Conservation (phyloP, 148 eudicot species). For the Rhododendron ferrugineum region DNA sequence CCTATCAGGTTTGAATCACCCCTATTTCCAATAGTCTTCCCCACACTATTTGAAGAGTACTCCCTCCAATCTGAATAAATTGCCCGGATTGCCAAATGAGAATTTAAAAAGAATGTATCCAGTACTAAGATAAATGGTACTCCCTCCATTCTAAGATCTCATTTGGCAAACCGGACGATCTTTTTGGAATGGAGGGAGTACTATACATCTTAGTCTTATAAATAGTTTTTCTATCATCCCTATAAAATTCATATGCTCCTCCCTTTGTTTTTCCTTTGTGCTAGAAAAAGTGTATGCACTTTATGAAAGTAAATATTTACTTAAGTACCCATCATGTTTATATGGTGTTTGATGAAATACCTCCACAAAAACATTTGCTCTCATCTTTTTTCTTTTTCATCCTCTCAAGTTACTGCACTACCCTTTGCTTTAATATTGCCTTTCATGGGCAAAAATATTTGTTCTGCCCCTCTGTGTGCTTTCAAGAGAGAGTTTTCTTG, state of each 20-base stretch:
- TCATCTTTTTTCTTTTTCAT: not conserved
- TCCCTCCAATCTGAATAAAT: not conserved
- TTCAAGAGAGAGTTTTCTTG: not conserved
- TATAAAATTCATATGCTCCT: not conserved
- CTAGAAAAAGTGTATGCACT: not conserved
- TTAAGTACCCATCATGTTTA: not conserved
- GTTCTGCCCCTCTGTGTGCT: not conserved
- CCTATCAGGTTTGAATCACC: slow-evolving; percentile 54
- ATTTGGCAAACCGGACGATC: not conserved
- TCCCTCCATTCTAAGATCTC: not conserved
- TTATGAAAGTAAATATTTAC: not conserved
- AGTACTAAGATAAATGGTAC: no score
- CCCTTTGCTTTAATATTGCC: not conserved
- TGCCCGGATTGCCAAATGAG: no score
- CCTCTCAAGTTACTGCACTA: not conserved
- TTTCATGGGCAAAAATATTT: not conserved
- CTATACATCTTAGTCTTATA: not conserved
- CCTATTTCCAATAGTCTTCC: no score
- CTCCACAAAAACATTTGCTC: not conserved
- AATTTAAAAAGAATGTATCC: no score
- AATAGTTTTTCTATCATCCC: not conserved
- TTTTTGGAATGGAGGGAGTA: not conserved
- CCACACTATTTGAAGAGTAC: not conserved
- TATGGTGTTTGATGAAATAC: not conserved
- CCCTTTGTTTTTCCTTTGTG: not conserved